Base-by-base conservation (phyloP, 148 eudicot species). In the Talinum fruticosum region DNA sequence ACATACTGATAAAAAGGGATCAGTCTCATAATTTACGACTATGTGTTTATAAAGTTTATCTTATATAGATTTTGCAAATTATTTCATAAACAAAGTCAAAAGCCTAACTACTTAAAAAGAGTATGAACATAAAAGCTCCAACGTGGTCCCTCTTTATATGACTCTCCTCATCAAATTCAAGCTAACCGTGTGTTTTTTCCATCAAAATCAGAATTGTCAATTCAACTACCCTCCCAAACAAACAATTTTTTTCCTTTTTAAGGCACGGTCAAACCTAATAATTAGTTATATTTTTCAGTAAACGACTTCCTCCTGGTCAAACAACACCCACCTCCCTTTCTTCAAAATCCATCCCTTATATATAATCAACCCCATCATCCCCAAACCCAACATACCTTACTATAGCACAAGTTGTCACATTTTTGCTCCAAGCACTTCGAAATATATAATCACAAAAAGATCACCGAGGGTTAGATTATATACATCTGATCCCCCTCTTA, bases 171-270 rank as follows among this genome's bases (percentile, higher is more conserved):
- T n/a, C 37, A 34, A 41, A 67, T 53, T 81, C 33, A 72, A 76
- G 36, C 69, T 57, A 73, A 74, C 74, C 80, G 84, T 78, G 78
- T 82, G 33, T 53, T 29, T 30, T 33, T 35, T 23, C 73, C n/a
- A n/a, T n/a, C n/a, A n/a, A 41, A 30, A 49, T 75, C 75, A 75
- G 41, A 47, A 45, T 10, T 77, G 73, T 68, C 75, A 82, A 82
- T 74, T 82, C 81, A 82, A 82, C 23, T 73, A 77, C 65, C 70
- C 74, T 68, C 59, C 6, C 30, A 16, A 35, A 35, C 14, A 47
- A 67, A 37, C 53, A 24, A 18, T 26, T 37, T 4, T 0, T 38
- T 28, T 26, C 28, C 10, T 24, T 2, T 61, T 61, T 61, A 28
- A 45, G 0, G 1, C n/a, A 12, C 28, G 69, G 81, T 82, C 81